A percentile compares a stretch with the other conserved stretches of the same genome.
These are phyloP conservation scores for Aphanomyces stellatus DNA, from an alignment of 352 stramenopile species.

Conservation along the genomic window DNA sequence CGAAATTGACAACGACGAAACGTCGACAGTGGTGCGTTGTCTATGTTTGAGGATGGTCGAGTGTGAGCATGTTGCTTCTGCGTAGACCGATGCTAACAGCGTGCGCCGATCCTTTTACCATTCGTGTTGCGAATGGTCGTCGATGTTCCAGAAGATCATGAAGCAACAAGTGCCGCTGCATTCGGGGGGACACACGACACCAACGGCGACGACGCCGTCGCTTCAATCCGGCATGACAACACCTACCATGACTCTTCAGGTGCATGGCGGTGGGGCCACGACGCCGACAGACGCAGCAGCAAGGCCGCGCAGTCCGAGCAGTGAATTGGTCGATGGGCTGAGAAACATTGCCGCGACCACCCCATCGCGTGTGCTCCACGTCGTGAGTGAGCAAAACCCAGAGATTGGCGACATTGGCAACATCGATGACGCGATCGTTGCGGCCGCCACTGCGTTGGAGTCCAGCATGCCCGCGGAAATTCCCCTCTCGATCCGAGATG, in stretches of 20 bases:
- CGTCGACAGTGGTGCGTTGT: not conserved
- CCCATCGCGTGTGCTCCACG: not conserved
- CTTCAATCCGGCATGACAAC: no score
- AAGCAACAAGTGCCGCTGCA: not conserved
- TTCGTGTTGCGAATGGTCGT: not conserved
- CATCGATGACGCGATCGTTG: not conserved
- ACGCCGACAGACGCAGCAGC: no score
- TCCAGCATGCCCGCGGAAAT: no score
- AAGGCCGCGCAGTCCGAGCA: no score
- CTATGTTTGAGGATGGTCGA: not conserved
- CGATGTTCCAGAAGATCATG: not conserved
- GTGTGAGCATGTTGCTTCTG: not conserved
- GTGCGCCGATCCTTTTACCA: constrained; percentile 13
- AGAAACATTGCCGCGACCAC: not conserved
- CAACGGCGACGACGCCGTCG: not conserved
- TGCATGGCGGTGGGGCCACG: no score
- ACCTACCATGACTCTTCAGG: no score
- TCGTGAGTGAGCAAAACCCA: not conserved
- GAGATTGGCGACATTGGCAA: not conserved
- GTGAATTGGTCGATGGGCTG: not conserved
- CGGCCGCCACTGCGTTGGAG: not conserved
- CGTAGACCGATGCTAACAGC: constrained; percentile 7
- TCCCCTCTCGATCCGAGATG: no score
- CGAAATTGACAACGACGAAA: constrained; percentile 1
- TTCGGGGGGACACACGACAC: not conserved